These are phyloP conservation scores for Hyparrhenia diplandra DNA, from an alignment of 176 grass and related monocot species.

Conservation along the genomic window DNA sequence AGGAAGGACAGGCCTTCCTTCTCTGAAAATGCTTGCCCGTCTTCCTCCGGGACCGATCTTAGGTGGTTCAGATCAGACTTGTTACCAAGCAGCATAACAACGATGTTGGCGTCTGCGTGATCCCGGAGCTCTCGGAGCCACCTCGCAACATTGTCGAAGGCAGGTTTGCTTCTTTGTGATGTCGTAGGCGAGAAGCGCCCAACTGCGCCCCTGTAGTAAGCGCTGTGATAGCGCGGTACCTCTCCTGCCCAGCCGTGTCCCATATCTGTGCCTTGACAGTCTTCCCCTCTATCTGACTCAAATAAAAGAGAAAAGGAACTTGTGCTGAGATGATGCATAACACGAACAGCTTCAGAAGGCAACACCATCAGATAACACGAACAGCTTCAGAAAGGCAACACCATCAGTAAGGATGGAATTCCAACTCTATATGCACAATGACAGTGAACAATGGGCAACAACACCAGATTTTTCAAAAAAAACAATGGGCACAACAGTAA, in stretches of 20 bases:
- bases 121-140: conserved; percentile 61
- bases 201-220: conserved; percentile 59
- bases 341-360: neutral
- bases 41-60: conserved; percentile 52
- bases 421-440: neutral
- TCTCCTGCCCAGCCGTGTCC: conserved; percentile 72
- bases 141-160: conserved; percentile 58
- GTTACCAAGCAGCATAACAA: conserved; percentile 57
- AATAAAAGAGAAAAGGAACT: neutral
- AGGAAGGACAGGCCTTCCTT: conserved; percentile 52
- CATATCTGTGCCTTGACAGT: conserved; percentile 71
- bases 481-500: neutral
- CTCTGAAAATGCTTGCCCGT: conserved; percentile 45
- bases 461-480: too few species aligned
- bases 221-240: conserved; percentile 71
- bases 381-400: neutral
- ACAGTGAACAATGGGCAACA: neutral
- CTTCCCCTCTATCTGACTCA: conserved; percentile 51
- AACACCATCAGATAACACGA: neutral
- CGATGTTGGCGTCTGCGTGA: conserved; percentile 64
- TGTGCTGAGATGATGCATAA: neutral
- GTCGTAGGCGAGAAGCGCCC: conserved; percentile 57
- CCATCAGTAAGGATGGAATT: neutral
- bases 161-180: conserved; percentile 66
- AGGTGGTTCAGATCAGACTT: conserved; percentile 57